A percentile compares a stretch with the other conserved stretches of the same genome.
phyloP scores from a whole-genome alignment of 257 asterid species.

The Solanum chiquidenum region DNA sequence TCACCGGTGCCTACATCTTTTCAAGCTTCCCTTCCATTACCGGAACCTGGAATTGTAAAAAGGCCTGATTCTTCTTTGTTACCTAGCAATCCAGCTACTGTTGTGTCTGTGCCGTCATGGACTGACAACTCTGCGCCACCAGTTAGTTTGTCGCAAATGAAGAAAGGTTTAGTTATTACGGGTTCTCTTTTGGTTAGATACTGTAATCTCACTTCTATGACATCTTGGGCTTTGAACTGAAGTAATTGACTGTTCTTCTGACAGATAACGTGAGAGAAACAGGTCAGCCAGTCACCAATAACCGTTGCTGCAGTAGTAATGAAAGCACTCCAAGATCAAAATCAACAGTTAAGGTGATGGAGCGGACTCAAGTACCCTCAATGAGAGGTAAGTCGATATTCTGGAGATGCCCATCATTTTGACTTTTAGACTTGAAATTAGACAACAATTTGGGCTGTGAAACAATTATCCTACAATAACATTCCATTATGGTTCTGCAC shows the following conservation, averaged over 20 bases:
- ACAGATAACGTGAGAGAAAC: slow-evolving; percentile 43
- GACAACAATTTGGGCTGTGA: background rate
- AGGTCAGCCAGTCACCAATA: slow-evolving; percentile 32
- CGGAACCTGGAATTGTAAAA: slow-evolving; percentile 36
- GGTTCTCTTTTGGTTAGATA: background rate
- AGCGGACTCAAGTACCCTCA: slow-evolving; percentile 16
- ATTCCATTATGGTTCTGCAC: background rate
- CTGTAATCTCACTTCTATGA: background rate
- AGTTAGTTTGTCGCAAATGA: slow-evolving; percentile 25
- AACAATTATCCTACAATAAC: background rate
- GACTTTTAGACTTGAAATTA: background rate
- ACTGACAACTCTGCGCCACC: slow-evolving; percentile 45
- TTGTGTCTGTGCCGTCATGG: slow-evolving; percentile 43
- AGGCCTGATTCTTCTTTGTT: slow-evolving; percentile 33
- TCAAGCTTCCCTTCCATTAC: slow-evolving; percentile 37
- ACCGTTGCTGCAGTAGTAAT: slow-evolving; percentile 36
- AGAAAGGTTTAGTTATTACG: slow-evolving; percentile 32
- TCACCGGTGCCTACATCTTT: slow-evolving; percentile 39
- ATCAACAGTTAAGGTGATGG: slow-evolving; percentile 34
- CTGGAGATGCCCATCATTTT: background rate
- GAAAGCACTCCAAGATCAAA: slow-evolving; percentile 53
- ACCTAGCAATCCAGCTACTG: slow-evolving; percentile 29
- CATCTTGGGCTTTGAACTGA: background rate
- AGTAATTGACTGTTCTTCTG: slow-evolving; percentile 3
- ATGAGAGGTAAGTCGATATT: slow-evolving; percentile 10